A percentile compares a stretch with the other conserved stretches of the same genome.
These are phyloP conservation scores for Chaetomium sp. DNA, from an alignment of 2,329 filamentous ascomycete genomes.

Conservation along the genomic window DNA sequence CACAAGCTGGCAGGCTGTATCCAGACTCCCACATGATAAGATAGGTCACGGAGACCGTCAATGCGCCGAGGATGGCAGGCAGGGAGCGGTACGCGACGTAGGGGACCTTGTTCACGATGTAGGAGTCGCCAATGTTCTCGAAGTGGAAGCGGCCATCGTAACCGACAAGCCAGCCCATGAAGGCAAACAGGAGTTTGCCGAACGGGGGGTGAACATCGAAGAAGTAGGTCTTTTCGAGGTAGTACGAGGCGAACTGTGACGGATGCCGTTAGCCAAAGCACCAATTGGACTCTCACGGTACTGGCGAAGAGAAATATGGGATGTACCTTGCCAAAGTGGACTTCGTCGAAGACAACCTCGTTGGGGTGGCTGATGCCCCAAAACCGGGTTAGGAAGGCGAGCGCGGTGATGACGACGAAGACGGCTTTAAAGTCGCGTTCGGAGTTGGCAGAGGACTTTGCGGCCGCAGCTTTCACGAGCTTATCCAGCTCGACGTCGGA, in stretches of 20 bases:
- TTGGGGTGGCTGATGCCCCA: conserved; percentile 93
- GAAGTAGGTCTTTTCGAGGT: conserved; percentile 96
- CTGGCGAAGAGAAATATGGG: background rate
- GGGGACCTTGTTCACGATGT: conserved; percentile 92
- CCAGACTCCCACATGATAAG: conserved; percentile 99
- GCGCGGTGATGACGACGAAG: conserved; percentile 66
- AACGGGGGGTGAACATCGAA: conserved; percentile 99
- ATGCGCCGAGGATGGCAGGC: conserved; percentile 81
- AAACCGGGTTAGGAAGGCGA: conserved; percentile 90
- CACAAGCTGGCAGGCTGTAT: conserved; percentile 87
- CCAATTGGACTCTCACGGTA: background rate
- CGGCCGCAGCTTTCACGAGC: conserved; percentile 37
- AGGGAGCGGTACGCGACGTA: conserved; percentile 94
- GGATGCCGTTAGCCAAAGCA: conserved; percentile 8
- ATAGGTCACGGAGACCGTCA: conserved; percentile 91
- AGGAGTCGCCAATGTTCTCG: conserved; percentile 98
- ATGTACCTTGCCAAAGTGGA: conserved; percentile 96
- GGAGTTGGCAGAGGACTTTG: conserved; percentile 36
- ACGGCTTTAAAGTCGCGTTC: conserved; percentile 82
- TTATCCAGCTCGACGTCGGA: conserved; percentile 46
- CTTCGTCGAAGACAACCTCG: conserved; percentile 97
- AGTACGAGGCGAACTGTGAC: conserved; percentile 65
- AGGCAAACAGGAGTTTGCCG: conserved; percentile 93
- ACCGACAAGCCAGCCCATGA: conserved; percentile 95
- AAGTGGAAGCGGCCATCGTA: conserved; percentile 97